Percentiles rank a stretch among this genome's conserved stretches.
phyloP scores from a whole-genome alignment of 192 early-diverging fungal genomes.

The Ambispora gerdemannii region DNA sequence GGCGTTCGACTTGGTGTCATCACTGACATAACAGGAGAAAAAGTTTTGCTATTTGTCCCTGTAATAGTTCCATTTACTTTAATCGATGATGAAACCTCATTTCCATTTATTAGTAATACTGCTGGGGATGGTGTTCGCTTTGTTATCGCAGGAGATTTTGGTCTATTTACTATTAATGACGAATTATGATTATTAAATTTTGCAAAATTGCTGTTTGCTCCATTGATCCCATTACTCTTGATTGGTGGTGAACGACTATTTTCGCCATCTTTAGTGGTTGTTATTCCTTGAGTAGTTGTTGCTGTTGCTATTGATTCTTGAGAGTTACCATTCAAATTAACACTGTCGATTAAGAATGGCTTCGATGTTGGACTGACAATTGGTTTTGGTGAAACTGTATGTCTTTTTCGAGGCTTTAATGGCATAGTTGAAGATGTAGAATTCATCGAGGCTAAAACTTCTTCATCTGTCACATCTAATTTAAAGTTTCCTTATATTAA shows the following conservation, averaged over 20 bases:
- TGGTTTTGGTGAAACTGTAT: background rate
- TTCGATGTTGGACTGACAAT: background rate
- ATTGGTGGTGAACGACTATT: background rate
- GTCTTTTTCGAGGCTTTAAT: conserved; percentile 12
- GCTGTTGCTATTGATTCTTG: no score
- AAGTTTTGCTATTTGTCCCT: background rate
- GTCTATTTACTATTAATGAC: background rate
- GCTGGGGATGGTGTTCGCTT: background rate
- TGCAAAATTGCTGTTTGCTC: background rate
- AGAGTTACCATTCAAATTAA: no score
- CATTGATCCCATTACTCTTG: background rate
- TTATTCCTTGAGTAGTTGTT: no score
- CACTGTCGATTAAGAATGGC: background rate
- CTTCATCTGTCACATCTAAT: conserved; percentile 26
- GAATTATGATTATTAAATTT: background rate
- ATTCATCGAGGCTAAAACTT: conserved; percentile 23
- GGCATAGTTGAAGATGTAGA: conserved; percentile 11
- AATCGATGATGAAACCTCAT: background rate
- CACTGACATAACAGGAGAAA: background rate
- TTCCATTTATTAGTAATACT: background rate
- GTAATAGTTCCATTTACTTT: background rate
- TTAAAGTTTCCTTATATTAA: background rate
- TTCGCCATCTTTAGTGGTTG: no score
- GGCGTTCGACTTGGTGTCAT: background rate
- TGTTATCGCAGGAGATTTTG: background rate